Conservation (phyloP, 2,329 filamentous ascomycete genomes). For the Scedosporium aurantiacum region DNA sequence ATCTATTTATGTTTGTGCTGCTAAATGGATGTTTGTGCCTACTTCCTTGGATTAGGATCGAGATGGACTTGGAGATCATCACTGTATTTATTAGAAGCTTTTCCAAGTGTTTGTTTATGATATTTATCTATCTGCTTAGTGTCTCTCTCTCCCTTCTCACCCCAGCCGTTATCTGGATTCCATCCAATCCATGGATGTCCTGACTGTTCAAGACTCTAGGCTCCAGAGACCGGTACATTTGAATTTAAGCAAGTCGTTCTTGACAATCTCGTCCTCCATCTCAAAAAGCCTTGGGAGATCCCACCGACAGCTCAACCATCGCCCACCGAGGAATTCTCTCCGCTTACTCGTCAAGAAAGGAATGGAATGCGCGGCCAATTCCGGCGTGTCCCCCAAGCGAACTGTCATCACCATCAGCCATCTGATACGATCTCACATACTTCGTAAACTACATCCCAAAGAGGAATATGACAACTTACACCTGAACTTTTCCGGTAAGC, state of each 20-base stretch:
- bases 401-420: neutral
- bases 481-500: neutral
- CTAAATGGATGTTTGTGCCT: too few relatives aligned
- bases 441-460: neutral
- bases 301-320: slow-evolving; percentile 34
- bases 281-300: slow-evolving; percentile 32
- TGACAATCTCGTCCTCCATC: slow-evolving; percentile 29
- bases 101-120: too few relatives aligned
- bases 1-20: too few relatives aligned
- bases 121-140: too few relatives aligned
- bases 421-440: neutral
- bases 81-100: too few relatives aligned
- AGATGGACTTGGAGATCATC: too few relatives aligned
- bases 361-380: slow-evolving; percentile 30
- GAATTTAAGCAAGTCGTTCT: slow-evolving; percentile 13
- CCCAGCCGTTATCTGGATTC: too few relatives aligned
- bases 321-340: slow-evolving; percentile 31
- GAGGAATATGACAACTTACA: neutral
- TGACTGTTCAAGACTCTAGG: neutral
- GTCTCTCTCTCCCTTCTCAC: too few relatives aligned
- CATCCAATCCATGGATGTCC: too few relatives aligned
- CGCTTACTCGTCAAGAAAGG: slow-evolving; percentile 29
- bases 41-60: too few relatives aligned
- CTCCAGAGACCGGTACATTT: slow-evolving; percentile 4
- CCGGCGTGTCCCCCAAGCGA: slow-evolving; percentile 22